Evolutionary conservation across 805 yeast genomes (phyloP), one percentile per base, ranked within the genome.

Genomic region (Candida odintsovae): DNA sequence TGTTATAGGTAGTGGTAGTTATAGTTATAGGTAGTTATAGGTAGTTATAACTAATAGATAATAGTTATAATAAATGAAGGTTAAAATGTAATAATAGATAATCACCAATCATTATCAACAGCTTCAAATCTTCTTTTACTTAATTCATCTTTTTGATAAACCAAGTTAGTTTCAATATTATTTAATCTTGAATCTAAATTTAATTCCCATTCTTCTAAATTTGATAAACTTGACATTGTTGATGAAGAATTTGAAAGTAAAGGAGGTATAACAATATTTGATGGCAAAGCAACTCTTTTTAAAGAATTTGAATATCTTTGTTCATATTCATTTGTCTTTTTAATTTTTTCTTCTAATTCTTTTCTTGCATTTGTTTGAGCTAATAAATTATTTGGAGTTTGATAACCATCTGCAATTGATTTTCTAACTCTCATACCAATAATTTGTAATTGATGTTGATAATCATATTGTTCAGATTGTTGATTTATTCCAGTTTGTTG

Each of bases 371-470:
- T 43, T 38, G 52, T 11, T 11, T 49, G 46, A 3, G 48, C 38
- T 18, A 50, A 47, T 28, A 50, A 38, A 42, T 48, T 52, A 25
- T 53, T 55, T 20, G 54, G 49, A 9, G 52, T 50, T 50, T 64
- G 61, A 59, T 82, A 82, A 1, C 90, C 90, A 39, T 81, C 80
- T 29, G 77, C 70, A 3, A 84, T 78, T 2, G 84, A 72, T 54
- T 82, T 81, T 57, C 92, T 74, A 48, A 85, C 78, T 51, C 88
- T 72, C 88, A 82, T 83, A 0, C 89, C 90, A 6, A 83, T 58
- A 0, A 82, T 73, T 37, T 80, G 73, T 21, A 83, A 69, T 22
- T 68, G 61, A 42, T 56, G 54, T 50, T 65, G 68, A 48, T 63
- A 39, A 63, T 70, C 13, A 62, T 58, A 37, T 59, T 62, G n/a